phyloP scores from a whole-genome alignment of 2,329 filamentous ascomycete species.

The Teratosphaeria pseudoeucalypti region DNA sequence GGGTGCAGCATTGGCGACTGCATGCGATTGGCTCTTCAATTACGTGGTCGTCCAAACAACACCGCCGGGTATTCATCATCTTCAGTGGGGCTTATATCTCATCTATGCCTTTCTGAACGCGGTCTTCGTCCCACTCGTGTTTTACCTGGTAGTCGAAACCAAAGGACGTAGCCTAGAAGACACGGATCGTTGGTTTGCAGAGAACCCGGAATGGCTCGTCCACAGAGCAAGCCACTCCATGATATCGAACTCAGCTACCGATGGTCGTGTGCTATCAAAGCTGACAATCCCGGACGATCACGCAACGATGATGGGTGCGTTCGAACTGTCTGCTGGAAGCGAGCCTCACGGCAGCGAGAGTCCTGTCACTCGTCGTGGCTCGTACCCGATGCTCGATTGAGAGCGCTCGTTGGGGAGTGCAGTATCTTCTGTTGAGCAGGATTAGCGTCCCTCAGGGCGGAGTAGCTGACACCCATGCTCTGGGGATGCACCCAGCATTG shows the following conservation, averaged over 20 bases:
- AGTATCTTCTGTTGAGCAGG: slow-evolving; percentile 1
- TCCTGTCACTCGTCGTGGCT: slow-evolving; percentile 5
- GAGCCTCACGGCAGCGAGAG: background rate
- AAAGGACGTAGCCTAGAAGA: slow-evolving; percentile 12
- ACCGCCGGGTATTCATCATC: slow-evolving; percentile 14
- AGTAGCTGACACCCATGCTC: slow-evolving; percentile 12
- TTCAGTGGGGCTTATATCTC: slow-evolving; percentile 19
- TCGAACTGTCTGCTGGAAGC: slow-evolving; percentile 4
- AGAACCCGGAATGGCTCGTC: slow-evolving; percentile 11
- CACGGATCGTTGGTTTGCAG: slow-evolving; percentile 14
- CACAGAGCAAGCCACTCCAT: slow-evolving; percentile 10
- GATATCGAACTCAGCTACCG: background rate
- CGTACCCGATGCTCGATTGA: slow-evolving; percentile 1
- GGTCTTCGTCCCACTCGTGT: slow-evolving; percentile 45
- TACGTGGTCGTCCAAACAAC: slow-evolving; percentile 25
- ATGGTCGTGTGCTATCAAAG: slow-evolving; percentile 2
- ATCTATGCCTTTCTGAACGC: slow-evolving; percentile 17
- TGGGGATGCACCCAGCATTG: slow-evolving; percentile 12
- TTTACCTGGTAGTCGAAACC: slow-evolving; percentile 43
- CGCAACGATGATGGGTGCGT: slow-evolving; percentile 12
- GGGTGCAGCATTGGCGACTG: slow-evolving; percentile 44
- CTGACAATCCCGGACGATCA: slow-evolving; percentile 8
- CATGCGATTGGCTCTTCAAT: slow-evolving; percentile 34
- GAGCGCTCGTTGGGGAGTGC: too few species aligned
- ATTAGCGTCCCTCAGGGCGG: slow-evolving; percentile 11